Evolutionary conservation across 257 asterid species (phyloP), one percentile per base, ranked within the genome.

Genomic region (Solanum piurae): DNA sequence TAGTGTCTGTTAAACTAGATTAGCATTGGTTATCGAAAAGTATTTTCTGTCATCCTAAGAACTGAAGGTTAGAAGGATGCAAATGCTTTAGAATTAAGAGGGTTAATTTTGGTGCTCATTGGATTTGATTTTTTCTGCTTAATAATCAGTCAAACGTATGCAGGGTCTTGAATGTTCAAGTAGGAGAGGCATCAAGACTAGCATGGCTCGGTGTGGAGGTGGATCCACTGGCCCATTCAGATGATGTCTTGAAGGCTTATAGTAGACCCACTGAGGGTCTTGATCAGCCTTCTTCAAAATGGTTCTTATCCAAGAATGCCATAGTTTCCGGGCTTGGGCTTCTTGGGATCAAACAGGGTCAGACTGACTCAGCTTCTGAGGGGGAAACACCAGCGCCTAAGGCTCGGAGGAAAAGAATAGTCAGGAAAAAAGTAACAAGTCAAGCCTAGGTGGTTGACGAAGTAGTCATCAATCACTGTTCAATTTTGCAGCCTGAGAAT

Each of bases 141-240:
- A 25, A 42, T 25, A 77, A 40, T n/a, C 60, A 42, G 79, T 76
- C 66, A 76, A 89, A 90, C 87, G 55, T 25, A 18, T 86, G 91
- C 91, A 97, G 99, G 94, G 93, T 90, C 20, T 88, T 96, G 89
- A 97, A 97, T 83, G 94, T 93, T 76, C 98, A 95, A 83, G 62
- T 97, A 86, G 99, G 99, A 90, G 99, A 97, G 92, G 90, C 95
- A 46, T 94, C 99, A 38, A 92, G 98, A 91, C 87, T 93, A 88
- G 95, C 98, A 38, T 97, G 99, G 99, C 95, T 97, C 2, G 99
- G 98, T 12, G 94, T 95, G 29, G 99, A 97, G 91, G 98, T 90
- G 29, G 99, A 97, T 89, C 99, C 94, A 21, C 82, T 95, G 91
- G 95, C 95, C 73, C 94, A 94, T 16, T 92, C 99, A 14, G 98